Conservation (phyloP, 2,329 filamentous ascomycete species). For the Aspergillus hortae region DNA sequence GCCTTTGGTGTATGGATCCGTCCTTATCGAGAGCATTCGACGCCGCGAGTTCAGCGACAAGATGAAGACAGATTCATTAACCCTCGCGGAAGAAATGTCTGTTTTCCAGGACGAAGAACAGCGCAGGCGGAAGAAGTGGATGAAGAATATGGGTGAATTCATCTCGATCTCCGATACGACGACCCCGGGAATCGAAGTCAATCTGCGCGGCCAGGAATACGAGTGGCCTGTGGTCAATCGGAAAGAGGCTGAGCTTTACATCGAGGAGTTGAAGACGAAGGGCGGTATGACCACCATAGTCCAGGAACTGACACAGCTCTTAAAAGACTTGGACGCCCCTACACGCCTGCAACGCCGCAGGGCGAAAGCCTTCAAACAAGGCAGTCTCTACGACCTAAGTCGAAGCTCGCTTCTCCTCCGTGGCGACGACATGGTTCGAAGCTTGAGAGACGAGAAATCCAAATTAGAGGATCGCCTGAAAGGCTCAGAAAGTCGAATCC, state of each 20-base stretch:
- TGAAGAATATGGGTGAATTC: constrained; percentile 75
- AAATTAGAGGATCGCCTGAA: constrained; percentile 70
- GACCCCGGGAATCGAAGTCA: constrained; percentile 78
- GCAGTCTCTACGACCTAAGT: constrained; percentile 91
- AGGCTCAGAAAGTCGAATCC: constrained; percentile 83
- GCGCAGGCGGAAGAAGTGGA: constrained; percentile 83
- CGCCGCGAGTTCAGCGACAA: constrained; percentile 90
- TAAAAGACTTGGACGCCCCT: constrained; percentile 75
- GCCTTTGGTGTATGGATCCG: constrained; percentile 84
- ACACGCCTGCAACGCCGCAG: constrained; percentile 83
- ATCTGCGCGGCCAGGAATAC: constrained; percentile 73
- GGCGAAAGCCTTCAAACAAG: constrained; percentile 92
- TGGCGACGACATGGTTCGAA: constrained; percentile 76
- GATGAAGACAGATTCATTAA: constrained; percentile 80
- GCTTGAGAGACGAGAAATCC: constrained; percentile 76
- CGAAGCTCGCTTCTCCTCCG: constrained; percentile 79
- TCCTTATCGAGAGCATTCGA: constrained; percentile 79
- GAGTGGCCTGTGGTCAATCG: constrained; percentile 75
- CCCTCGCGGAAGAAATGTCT: constrained; percentile 87
- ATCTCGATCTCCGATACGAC: constrained; percentile 64
- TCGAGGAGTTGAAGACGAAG: constrained; percentile 62
- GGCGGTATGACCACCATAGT: constrained; percentile 64
- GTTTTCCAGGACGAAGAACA: constrained; percentile 89
- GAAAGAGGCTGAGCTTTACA: constrained; percentile 72
- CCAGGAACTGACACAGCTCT: constrained; percentile 69